Percentiles rank a stretch among this genome's conserved stretches.
These are phyloP conservation scores for Hypoxylon sp. DNA, from an alignment of 2,329 filamentous ascomycete genomes.

Conservation along the genomic window DNA sequence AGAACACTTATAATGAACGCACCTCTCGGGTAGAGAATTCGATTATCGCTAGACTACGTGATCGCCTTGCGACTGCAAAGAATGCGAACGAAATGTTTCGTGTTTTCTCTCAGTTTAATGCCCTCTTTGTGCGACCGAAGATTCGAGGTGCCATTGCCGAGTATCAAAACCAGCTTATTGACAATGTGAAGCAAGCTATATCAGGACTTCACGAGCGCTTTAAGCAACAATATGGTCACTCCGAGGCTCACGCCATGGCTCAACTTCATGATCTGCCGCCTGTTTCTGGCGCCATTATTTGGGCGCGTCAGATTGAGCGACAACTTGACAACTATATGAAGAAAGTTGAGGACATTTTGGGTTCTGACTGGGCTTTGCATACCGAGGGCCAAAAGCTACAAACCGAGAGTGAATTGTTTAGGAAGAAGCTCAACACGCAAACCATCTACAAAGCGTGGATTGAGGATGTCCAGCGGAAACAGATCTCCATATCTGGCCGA, in stretches of 20 bases:
- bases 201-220: slow-evolving; percentile 94
- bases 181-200: slow-evolving; percentile 98
- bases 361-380: slow-evolving; percentile 94
- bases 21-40: slow-evolving; percentile 98
- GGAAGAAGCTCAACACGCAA: slow-evolving; percentile 93
- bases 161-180: slow-evolving; percentile 97
- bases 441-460: slow-evolving; percentile 98
- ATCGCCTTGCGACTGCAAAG: slow-evolving; percentile 94
- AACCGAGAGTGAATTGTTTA: slow-evolving; percentile 91
- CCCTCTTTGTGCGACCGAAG: slow-evolving; percentile 97
- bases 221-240: slow-evolving; percentile 98
- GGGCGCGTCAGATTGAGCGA: slow-evolving; percentile 96
- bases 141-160: slow-evolving; percentile 98
- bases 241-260: slow-evolving; percentile 97
- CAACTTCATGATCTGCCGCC: slow-evolving; percentile 96
- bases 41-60: slow-evolving; percentile 93
- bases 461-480: slow-evolving; percentile 87
- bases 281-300: slow-evolving; percentile 96
- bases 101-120: slow-evolving; percentile 99
- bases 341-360: slow-evolving; percentile 98
- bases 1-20: slow-evolving; percentile 96
- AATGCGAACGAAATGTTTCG: slow-evolving; percentile 99
- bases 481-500: slow-evolving; percentile 91
- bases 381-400: slow-evolving; percentile 95
- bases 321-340: slow-evolving; percentile 98